phyloP scores from a whole-genome alignment of 106 monocot species.

The Allium sativum region DNA sequence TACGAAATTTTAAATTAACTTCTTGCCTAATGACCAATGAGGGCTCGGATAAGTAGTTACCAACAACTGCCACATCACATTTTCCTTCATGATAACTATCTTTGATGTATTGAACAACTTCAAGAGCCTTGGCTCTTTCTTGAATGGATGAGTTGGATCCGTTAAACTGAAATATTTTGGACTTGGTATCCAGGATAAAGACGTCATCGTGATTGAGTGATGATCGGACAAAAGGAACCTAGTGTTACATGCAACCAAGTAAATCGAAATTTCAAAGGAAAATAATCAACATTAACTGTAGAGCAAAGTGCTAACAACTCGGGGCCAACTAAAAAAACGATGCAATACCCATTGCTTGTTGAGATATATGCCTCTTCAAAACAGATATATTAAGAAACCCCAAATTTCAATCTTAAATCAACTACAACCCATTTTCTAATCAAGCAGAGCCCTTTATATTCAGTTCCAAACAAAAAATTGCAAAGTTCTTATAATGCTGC shows the following conservation, averaged over 20 bases:
- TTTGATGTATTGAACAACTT: conserved; percentile 32
- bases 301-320: too few species aligned
- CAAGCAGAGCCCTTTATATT: too few species aligned
- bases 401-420: too few species aligned
- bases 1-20: background rate
- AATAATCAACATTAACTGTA: too few species aligned
- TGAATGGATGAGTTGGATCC: conserved; percentile 41
- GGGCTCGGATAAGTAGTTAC: conserved; percentile 10
- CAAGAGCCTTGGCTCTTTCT: conserved; percentile 38
- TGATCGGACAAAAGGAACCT: conserved; percentile 37
- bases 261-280: background rate
- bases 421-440: too few species aligned
- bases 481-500: too few species aligned
- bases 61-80: conserved; percentile 27
- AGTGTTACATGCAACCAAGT: background rate
- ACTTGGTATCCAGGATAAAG: conserved; percentile 35
- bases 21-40: background rate
- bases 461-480: too few species aligned
- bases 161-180: conserved; percentile 39
- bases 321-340: too few species aligned
- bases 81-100: conserved; percentile 31
- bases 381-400: too few species aligned
- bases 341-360: too few species aligned
- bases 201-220: conserved; percentile 35
- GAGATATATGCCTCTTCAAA: too few species aligned